Base-by-base conservation (phyloP, 1,139 yeast species). In the Zygoascus sp. region DNA sequence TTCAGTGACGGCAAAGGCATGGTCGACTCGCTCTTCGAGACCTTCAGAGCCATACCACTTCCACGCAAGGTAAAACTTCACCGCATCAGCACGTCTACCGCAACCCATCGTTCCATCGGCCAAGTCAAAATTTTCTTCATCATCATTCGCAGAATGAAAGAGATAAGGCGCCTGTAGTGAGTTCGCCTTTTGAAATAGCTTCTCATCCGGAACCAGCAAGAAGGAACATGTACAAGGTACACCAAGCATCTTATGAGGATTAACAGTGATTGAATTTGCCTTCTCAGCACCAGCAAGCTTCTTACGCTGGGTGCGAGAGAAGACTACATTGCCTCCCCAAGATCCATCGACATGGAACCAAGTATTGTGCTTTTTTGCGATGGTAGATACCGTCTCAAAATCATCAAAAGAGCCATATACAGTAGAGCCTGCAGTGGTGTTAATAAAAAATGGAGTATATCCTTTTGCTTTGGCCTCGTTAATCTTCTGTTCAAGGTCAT, bases 31-130 rank as follows among this genome's bases (percentile, higher is more conserved):
- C 56, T 70, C 62, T 40, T 67, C 70, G 54, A 77, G 69, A 62
- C 88, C 64, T 23, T 58, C 52, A 9, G 75, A 66, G 1, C 96
- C 96, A 58, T 80, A 87, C 70, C 83, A 87, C 49, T 82, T 69
- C 96, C 96, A 87, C 0, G 85, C 80, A 63, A 87, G 65, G 63
- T 83, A 86, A 58, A 87, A 73, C 65, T 87, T 87, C 62, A 87
- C 70, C 1, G 94, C 78, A 63, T 87, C 96, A 0, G 94, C 81
- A 47, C 96, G 74, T 57, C 96, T 77, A 5, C 96, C 96, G 63
- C 96, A 87, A 6, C 95, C 95, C 94, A 87, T 83, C 5, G 96
- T 87, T 8, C 95, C 95, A 61, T 86, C 94, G 0, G 94, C 96
- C 51, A 87, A 73, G 57, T 87, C 96, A 59, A 72, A 84, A 62